These are phyloP conservation scores for Aspergillus calidoustus DNA, from an alignment of 2,329 filamentous ascomycete species.

Conservation along the genomic window DNA sequence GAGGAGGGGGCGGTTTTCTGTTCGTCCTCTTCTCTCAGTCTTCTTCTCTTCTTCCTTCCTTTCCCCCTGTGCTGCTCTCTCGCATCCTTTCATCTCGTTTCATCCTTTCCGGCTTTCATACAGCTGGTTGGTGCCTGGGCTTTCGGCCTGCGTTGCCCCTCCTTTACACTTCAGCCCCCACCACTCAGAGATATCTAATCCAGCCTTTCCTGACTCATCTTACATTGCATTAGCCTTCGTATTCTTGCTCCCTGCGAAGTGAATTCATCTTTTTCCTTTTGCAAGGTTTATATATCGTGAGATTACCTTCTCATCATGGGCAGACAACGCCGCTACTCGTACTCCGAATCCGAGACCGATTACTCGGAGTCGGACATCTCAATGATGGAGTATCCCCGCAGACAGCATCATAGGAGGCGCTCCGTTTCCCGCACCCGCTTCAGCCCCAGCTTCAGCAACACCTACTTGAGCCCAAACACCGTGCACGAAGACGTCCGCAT, in stretches of 20 bases:
- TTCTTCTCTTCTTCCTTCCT: slow-evolving; percentile 5
- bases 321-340: slow-evolving; percentile 19
- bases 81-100: slow-evolving; percentile 1
- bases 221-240: slow-evolving; percentile 14
- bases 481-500: slow-evolving; percentile 28
- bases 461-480: slow-evolving; percentile 31
- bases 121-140: slow-evolving; percentile 5
- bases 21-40: slow-evolving; percentile 15
- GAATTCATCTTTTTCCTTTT: not conserved
- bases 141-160: slow-evolving; percentile 7
- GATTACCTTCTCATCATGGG: slow-evolving; percentile 7
- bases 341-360: slow-evolving; percentile 36
- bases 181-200: slow-evolving; percentile 3
- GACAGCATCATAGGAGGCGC: slow-evolving; percentile 30
- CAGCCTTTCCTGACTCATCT: slow-evolving; percentile 5
- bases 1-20: slow-evolving; percentile 6
- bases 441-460: slow-evolving; percentile 26
- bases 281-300: not conserved
- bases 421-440: slow-evolving; percentile 40
- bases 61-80: slow-evolving; percentile 8
- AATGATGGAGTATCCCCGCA: slow-evolving; percentile 33
- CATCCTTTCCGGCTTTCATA: slow-evolving; percentile 1
- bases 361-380: slow-evolving; percentile 43
- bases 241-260: not conserved
- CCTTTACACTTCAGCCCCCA: slow-evolving; percentile 4